Evolutionary conservation across 306 rosid genomes (phyloP), one percentile per base, ranked within the genome.

Genomic region (Cicer judaicum): DNA sequence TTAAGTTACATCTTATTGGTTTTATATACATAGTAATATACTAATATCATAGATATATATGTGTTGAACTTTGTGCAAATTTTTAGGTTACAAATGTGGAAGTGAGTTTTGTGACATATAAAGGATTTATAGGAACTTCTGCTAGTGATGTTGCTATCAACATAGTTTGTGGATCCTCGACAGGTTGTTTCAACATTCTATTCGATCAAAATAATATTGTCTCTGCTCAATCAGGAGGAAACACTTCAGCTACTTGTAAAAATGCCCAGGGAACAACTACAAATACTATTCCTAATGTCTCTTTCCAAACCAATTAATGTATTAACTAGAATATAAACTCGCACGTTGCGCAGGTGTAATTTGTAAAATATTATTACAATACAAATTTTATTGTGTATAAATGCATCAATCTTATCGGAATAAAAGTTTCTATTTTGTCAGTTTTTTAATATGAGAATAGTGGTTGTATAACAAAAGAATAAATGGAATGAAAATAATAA

Each of bases 71-170:
- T 64, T 15, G 13, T 64, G 16, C 7, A 39, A 63, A 63, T 64
- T 41, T 10, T 64, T 1, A 43, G 41, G 8, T 0, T 0, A 10
- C 18, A 19, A 41, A 34, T 11, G 77, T 73, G 15, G 0, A 16
- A 13, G 82, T 86, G 19, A 80, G 80, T 11, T 68, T 75, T 1
- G 82, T 83, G n/a, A 83, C 78, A 14, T 86, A 43, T 52, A 66
- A 56, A 0, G 47, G 57, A 6, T 41, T 86, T 43, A 7, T 14
- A 0, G 89, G 89, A 49, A 83, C 84, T 18, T 75, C 73, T 0
- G 55, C 5, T 1, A 7, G 11, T 5, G 78, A 80, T 1, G 2
- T 64, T 0, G 84, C 85, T 5, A 75, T 86, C 15, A 8, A 7
- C 1, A 55, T 83, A 0, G 10, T 39, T 1, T 86, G 89, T 2